Base-by-base conservation (phyloP, 768 basidiomycete species). In the Pleurotus eryngii region DNA sequence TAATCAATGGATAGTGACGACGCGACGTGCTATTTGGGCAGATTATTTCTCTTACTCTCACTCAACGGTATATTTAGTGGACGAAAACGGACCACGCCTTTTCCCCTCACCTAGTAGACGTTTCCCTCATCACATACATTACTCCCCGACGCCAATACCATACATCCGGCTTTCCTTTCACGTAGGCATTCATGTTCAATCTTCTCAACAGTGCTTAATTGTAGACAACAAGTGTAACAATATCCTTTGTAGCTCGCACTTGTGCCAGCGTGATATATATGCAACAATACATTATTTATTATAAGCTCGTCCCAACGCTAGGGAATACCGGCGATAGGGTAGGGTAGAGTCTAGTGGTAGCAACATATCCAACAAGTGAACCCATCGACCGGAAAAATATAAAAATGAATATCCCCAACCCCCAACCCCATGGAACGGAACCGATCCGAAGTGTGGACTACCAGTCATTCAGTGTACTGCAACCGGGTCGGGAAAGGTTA, bases 381-480 rank as follows among this genome's bases (percentile, higher is more conserved):
- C 12, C 51, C 51, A 18, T 18, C 9, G 2, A 35, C 8, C 30
- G 30, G 26, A 35, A 30, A 50, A 18, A 50, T n/a, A 50, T n/a
- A 9, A 18, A 4, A 14, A 15, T n/a, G 15, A 50, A 37, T n/a
- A 50, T n/a, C 49, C 38, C 49, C 24, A 20, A 12, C 47, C 24
- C 49, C 26, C 30, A 24, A 48, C n/a, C n/a, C 22, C 14, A 48
- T 48, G 46, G 46, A 35, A 35, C 46, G 15, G 30, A 50, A 35
- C 49, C 30, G 49, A 50, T 17, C 18, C 20, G 56, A 39, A 47
- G 22, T 17, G 35, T 11, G 50, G 20, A 14, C 66, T 76, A 92
- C 90, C 90, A 92, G 59, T 91, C 87, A 64, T 87, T 76, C 8
- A 92, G 74, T 40, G 79, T 77, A 60, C 80, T 78, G 67, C 83